These are phyloP conservation scores for Metschnikowia kofuensis DNA, from an alignment of 805 yeast species.

Conservation along the genomic window DNA sequence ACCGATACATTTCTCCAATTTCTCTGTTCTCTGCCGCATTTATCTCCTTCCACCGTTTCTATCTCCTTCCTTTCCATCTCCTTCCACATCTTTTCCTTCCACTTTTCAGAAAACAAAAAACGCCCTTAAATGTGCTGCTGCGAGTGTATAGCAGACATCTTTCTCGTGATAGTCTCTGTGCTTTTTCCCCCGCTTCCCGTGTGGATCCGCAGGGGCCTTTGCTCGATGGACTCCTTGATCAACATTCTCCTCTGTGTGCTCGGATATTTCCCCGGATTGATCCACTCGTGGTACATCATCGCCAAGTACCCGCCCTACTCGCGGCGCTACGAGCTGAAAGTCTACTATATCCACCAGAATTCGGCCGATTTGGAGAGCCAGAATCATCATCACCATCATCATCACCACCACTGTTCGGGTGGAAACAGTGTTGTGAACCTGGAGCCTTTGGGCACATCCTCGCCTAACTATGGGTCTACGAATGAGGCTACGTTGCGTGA, in stretches of 20 bases:
- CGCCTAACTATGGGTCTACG: conserved; percentile 28
- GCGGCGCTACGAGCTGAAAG: conserved; percentile 22
- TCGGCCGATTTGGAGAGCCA: conserved; percentile 35
- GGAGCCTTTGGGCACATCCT: conserved; percentile 3
- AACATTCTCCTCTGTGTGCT: conserved; percentile 42
- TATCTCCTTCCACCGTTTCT: no score
- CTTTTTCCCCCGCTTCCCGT: conserved; percentile 77
- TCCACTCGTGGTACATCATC: conserved; percentile 49
- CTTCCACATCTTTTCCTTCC: neutral
- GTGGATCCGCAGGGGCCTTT: conserved; percentile 59
- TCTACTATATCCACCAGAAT: conserved; percentile 31
- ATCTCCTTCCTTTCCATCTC: no score
- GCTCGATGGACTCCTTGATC: conserved; percentile 49
- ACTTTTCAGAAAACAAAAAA: neutral
- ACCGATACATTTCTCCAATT: no score
- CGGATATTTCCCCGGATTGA: conserved; percentile 51
- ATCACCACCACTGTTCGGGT: conserved; percentile 23
- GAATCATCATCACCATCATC: conserved; percentile 19
- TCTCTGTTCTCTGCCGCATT: no score
- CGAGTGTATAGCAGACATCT: conserved; percentile 46
- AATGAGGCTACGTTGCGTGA: conserved; percentile 17
- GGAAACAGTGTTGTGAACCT: conserved; percentile 7
- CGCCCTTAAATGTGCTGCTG: conserved; percentile 15
- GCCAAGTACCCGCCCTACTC: conserved; percentile 45
- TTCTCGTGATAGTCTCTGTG: conserved; percentile 57